Percentiles rank a stretch among this genome's conserved stretches.
Evolutionary conservation across 2,329 filamentous ascomycete genomes (phyloP).

Genomic region (Colletotrichum euphorbiae): DNA sequence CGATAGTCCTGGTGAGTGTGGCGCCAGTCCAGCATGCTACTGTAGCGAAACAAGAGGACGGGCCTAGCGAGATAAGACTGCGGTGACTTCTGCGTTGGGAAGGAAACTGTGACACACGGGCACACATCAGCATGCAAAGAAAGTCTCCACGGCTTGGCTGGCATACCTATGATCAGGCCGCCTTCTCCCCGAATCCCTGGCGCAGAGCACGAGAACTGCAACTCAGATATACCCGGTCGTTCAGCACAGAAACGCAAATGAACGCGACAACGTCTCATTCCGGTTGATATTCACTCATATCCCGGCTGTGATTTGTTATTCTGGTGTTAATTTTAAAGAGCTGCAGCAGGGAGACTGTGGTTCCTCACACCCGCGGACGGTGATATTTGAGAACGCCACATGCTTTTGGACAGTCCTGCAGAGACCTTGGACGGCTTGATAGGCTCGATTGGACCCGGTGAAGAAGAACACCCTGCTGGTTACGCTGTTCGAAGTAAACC

Average conservation of each 20-base stretch:
- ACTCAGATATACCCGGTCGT: background rate
- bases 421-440: background rate
- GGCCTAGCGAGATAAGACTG: conserved; percentile 18
- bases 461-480: background rate
- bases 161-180: background rate
- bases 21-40: background rate
- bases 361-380: background rate
- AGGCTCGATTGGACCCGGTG: background rate
- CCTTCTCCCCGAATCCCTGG: background rate
- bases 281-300: background rate
- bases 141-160: conserved; percentile 13
- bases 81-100: conserved; percentile 12
- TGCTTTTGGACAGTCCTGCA: background rate
- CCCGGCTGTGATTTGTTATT: background rate
- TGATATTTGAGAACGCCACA: background rate
- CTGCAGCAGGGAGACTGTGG: background rate
- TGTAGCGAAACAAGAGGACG: background rate
- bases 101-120: conserved; percentile 6
- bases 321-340: background rate
- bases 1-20: background rate
- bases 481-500: no score
- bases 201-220: background rate
- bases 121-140: conserved; percentile 10
- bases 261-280: background rate
- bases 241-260: background rate